A percentile compares a stretch with the other conserved stretches of the same genome.
phyloP scores from a whole-genome alignment of 78 protist genomes.

The Planoprotostelium fungivorum region DNA sequence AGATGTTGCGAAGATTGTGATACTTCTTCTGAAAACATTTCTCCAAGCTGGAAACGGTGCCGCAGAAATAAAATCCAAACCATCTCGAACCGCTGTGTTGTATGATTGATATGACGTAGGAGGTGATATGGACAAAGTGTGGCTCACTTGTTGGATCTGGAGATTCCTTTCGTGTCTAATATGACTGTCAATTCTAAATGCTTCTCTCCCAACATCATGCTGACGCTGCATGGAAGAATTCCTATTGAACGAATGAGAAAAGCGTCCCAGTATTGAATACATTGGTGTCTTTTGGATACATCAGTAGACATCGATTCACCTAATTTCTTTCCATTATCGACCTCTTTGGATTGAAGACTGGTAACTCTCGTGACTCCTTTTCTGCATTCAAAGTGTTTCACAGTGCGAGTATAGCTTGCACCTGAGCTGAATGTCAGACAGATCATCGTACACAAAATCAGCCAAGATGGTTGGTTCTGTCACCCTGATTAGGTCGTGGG shows the following conservation, averaged over 20 bases:
- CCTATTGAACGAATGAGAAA: neutral
- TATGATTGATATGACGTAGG: neutral
- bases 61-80: neutral
- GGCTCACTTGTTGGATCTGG: neutral
- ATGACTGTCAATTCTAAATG: neutral
- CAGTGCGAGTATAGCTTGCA: no score
- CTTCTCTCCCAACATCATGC: neutral
- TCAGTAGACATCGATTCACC: neutral
- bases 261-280: no score
- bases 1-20: neutral
- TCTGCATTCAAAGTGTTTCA: neutral
- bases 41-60: neutral
- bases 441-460: no score
- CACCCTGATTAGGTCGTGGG: no score
- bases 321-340: neutral
- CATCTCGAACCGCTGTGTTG: neutral
- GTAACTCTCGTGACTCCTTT: neutral
- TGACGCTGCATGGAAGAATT: neutral
- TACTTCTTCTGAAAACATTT: neutral
- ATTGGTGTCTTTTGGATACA: no score
- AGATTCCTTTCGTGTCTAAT: neutral
- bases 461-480: no score
- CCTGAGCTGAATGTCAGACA: no score
- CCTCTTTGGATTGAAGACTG: neutral
- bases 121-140: no score